A percentile compares a stretch with the other conserved stretches of the same genome.
phyloP scores from a whole-genome alignment of 2,329 filamentous ascomycete species.

The Penicillium polonicum region DNA sequence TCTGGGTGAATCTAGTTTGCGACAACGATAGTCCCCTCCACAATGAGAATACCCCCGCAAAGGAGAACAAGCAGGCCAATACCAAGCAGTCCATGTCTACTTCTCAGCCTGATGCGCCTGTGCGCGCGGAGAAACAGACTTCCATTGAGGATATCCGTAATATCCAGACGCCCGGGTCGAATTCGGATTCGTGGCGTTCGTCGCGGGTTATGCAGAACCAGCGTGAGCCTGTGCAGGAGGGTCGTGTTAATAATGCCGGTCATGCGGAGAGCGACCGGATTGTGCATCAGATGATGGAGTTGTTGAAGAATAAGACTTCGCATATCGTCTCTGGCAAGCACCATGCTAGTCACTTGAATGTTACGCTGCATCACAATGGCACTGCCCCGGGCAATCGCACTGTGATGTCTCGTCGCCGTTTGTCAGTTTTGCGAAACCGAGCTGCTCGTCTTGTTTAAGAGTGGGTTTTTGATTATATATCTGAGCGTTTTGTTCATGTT shows the following conservation, averaged over 20 bases:
- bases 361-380: slow-evolving; percentile 13
- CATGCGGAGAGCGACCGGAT: slow-evolving; percentile 20
- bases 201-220: slow-evolving; percentile 10
- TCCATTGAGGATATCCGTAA: slow-evolving; percentile 10
- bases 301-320: slow-evolving; percentile 15
- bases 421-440: slow-evolving; percentile 24
- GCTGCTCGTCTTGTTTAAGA: slow-evolving; percentile 3
- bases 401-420: slow-evolving; percentile 18
- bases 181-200: slow-evolving; percentile 18
- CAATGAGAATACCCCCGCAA: slow-evolving; percentile 1
- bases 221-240: slow-evolving; percentile 19
- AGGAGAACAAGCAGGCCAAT: background rate
- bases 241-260: slow-evolving; percentile 19
- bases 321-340: slow-evolving; percentile 19
- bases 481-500: slow-evolving; percentile 9
- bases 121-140: slow-evolving; percentile 13
- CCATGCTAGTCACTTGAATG: slow-evolving; percentile 12
- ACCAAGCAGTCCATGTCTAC: background rate
- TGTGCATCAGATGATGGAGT: slow-evolving; percentile 20
- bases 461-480: background rate
- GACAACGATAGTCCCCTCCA: slow-evolving; percentile 9
- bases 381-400: slow-evolving; percentile 17
- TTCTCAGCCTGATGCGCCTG: background rate
- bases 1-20: slow-evolving; percentile 36
- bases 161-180: slow-evolving; percentile 23